Evolutionary conservation across 2,329 filamentous ascomycete species (phyloP), one percentile per base, ranked within the genome.

Genomic region (Nigrospora oryzae): DNA sequence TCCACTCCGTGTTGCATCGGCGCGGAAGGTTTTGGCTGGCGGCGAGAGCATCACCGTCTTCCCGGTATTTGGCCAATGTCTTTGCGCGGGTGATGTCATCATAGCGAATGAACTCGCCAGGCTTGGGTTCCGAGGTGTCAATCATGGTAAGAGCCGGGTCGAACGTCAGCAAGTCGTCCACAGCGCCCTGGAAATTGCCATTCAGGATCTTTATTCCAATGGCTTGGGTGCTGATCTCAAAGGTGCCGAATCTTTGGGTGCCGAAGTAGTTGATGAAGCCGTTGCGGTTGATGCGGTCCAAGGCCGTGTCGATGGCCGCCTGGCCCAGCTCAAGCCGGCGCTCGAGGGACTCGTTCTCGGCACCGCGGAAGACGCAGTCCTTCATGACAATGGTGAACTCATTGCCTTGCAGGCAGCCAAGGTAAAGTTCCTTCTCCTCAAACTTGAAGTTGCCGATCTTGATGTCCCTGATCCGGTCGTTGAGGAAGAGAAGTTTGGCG

Each of bases 221-320:
- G 36, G 83, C 77, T 57, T 97, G 89, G 0, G 93, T 98, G 32
- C 89, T 86, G 12, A 87, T 84, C 28, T 81, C 71, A 63, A 93
- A 91, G 0, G 89, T 91, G 28, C 93, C 93, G 56, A 98, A 98
- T 19, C 93, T 83, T 66, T 98, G 93, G n/a, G 97, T 80, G 10
- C 93, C 93, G 59, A 90, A 98, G 68, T 97, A 98, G 66, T 98
- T 98, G 65, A 98, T 83, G 71, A 94, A 98, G 3, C 93, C 93
- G 38, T 83, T 76, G 37, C 80, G 67, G 44, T 75, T 71, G 53
- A 97, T 79, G 50, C 83, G 79, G 36, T 75, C 69, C 42, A 95
- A 68, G 1, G 87, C 74, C 49, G 71, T 58, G 49, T 74, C 59
- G 49, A 88, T 69, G 31, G 78, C 68, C 6, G 70, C 60, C 59